Percentiles rank a stretch among this genome's conserved stretches.
phyloP scores from a whole-genome alignment of 768 basidiomycete species.

The Pisolithus albus region DNA sequence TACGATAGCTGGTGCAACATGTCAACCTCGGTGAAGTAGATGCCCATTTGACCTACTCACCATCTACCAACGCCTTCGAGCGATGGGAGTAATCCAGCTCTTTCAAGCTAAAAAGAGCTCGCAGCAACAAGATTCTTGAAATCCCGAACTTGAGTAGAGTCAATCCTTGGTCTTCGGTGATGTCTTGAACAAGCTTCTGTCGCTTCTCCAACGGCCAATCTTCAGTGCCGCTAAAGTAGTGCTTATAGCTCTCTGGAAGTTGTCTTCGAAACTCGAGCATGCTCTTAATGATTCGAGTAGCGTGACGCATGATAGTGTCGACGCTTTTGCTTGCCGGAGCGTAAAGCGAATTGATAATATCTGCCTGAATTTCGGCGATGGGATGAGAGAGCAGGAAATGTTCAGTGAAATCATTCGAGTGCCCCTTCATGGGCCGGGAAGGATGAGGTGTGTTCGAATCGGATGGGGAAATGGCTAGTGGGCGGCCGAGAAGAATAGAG shows the following conservation, averaged over 20 bases:
- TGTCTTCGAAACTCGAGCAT: slow-evolving; percentile 64
- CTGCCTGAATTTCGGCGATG: slow-evolving; percentile 79
- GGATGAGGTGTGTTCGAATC: slow-evolving; percentile 79
- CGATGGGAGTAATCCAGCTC: slow-evolving; percentile 61
- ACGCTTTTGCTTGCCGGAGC: slow-evolving; percentile 64
- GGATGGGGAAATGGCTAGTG: slow-evolving; percentile 74
- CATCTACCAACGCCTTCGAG: slow-evolving; percentile 70
- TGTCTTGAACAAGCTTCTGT: slow-evolving; percentile 59
- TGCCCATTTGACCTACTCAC: slow-evolving; percentile 33
- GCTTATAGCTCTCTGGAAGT: slow-evolving; percentile 65
- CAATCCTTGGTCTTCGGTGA: slow-evolving; percentile 75
- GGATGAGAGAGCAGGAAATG: slow-evolving; percentile 74
- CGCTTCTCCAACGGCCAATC: slow-evolving; percentile 65
- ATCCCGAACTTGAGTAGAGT: slow-evolving; percentile 82
- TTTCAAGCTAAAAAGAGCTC: slow-evolving; percentile 74
- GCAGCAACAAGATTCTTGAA: slow-evolving; percentile 65
- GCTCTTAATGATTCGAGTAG: slow-evolving; percentile 71
- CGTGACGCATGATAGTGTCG: slow-evolving; percentile 68
- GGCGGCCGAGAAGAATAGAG: slow-evolving; percentile 79
- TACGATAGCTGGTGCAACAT: slow-evolving; percentile 52
- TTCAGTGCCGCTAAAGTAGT: slow-evolving; percentile 73
- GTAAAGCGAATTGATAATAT: slow-evolving; percentile 83
- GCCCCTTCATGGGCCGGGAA: slow-evolving; percentile 31
- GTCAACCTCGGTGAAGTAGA: slow-evolving; percentile 1
- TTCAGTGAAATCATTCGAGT: slow-evolving; percentile 53